phyloP scores from a whole-genome alignment of 2,329 filamentous ascomycete species.

The Teratosphaeria nubilosa region DNA sequence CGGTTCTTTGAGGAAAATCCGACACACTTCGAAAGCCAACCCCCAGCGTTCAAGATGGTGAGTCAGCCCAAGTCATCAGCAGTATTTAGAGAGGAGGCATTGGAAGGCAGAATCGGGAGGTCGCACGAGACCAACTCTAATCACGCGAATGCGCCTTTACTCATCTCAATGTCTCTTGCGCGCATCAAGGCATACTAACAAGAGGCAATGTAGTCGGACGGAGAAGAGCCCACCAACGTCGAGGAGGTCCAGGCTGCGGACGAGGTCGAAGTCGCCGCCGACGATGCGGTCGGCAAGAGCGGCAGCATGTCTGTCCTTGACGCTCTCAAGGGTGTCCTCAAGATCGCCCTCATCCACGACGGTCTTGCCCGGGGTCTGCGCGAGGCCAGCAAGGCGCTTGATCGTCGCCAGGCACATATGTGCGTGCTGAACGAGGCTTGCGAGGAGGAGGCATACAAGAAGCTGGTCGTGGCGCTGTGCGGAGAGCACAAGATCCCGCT shows the following conservation, averaged over 20 bases:
- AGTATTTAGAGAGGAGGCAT: not conserved
- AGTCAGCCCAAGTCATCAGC: not conserved
- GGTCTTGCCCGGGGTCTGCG: slow-evolving; percentile 96
- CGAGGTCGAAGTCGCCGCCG: slow-evolving; percentile 93
- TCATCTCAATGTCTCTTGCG: not conserved
- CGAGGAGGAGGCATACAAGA: slow-evolving; percentile 99
- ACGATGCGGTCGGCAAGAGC: slow-evolving; percentile 66
- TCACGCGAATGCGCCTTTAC: not conserved
- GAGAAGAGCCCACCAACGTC: slow-evolving; percentile 92
- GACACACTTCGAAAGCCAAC: slow-evolving; percentile 3
- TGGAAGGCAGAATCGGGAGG: not conserved
- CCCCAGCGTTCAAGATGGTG: slow-evolving; percentile 6
- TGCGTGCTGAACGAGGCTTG: slow-evolving; percentile 99
- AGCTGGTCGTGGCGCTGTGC: slow-evolving; percentile 97
- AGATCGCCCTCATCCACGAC: slow-evolving; percentile 98
- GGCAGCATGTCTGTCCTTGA: slow-evolving; percentile 92
- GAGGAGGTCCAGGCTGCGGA: slow-evolving; percentile 59
- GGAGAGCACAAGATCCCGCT: slow-evolving; percentile 99
- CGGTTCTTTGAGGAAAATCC: slow-evolving; percentile 5
- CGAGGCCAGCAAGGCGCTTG: slow-evolving; percentile 96
- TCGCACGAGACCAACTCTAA: slow-evolving; percentile 3
- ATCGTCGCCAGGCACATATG: slow-evolving; percentile 98
- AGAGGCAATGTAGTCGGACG: slow-evolving; percentile 68
- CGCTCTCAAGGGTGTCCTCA: slow-evolving; percentile 96
- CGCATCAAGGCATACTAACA: not conserved